Conservation (phyloP, 768 basidiomycete species). For the Rhodocollybia butyracea region DNA sequence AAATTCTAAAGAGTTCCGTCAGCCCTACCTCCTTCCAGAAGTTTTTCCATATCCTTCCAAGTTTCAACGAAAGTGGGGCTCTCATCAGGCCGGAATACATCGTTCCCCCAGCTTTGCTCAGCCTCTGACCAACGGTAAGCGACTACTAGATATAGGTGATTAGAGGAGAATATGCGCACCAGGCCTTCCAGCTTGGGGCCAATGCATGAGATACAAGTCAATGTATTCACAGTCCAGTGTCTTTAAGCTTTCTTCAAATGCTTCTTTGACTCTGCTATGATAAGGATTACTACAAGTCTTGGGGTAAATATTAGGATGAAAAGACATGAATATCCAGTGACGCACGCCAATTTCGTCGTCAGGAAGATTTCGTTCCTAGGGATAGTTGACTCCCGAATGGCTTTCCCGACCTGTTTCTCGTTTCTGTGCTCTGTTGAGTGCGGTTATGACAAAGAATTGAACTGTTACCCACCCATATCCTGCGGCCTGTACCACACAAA, state of each 20-base stretch:
- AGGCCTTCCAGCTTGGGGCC: constrained; percentile 18
- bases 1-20: not conserved
- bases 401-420: constrained; percentile 43
- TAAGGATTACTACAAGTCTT: not conserved
- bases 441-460: not conserved
- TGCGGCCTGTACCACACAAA: not conserved
- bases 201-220: constrained; percentile 34
- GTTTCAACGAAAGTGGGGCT: constrained; percentile 25
- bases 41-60: constrained; percentile 29
- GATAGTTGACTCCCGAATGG: constrained; percentile 42
- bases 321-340: not conserved
- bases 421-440: constrained; percentile 26
- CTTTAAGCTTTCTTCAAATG: not conserved
- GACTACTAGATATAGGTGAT: not conserved
- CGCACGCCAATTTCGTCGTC: constrained; percentile 46
- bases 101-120: not conserved
- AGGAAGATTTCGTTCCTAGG: constrained; percentile 44
- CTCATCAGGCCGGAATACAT: constrained; percentile 16
- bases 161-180: not conserved
- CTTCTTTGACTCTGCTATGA: not conserved
- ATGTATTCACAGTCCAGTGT: constrained; percentile 26
- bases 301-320: not conserved
- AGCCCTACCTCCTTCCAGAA: constrained; percentile 22
- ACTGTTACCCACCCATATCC: not conserved
- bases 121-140: too few species aligned